Evolutionary conservation across 495 filamentous ascomycete species (phyloP).

Genomic region (Hypoxylon cercidicola): DNA sequence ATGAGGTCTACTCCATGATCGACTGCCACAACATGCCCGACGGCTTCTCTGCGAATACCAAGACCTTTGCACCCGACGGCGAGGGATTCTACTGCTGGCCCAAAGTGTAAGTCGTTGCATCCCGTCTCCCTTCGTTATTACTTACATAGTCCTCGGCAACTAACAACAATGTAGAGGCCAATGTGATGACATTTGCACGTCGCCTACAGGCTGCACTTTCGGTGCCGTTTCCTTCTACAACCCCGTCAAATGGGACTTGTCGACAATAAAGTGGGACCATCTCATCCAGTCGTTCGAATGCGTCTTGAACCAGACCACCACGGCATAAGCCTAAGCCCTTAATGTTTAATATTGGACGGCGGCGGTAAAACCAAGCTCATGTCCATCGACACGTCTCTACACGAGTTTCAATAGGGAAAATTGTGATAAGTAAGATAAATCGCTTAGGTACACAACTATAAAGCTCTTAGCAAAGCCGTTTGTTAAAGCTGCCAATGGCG

Average conservation of each 20-base stretch:
- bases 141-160: background rate
- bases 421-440: too few species aligned
- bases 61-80: slow-evolving; percentile 55
- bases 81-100: slow-evolving; percentile 56
- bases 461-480: background rate
- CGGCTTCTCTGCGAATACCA: slow-evolving; percentile 44
- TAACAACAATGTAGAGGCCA: slow-evolving; percentile 25
- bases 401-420: too few species aligned
- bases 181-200: slow-evolving; percentile 54
- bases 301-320: slow-evolving; percentile 35
- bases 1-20: slow-evolving; percentile 48
- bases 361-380: slow-evolving; percentile 16
- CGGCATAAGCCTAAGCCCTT: background rate
- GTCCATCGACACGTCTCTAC: background rate
- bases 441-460: too few species aligned
- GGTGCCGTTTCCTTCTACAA: slow-evolving; percentile 48
- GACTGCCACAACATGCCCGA: slow-evolving; percentile 52
- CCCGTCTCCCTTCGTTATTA: background rate
- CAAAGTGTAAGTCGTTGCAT: slow-evolving; percentile 40
- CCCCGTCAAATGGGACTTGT: slow-evolving; percentile 51
- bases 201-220: slow-evolving; percentile 58
- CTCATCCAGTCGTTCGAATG: slow-evolving; percentile 54
- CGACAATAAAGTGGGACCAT: slow-evolving; percentile 48
- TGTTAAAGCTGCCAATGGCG: slow-evolving; percentile 15
- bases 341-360: slow-evolving; percentile 13